Evolutionary conservation across 805 yeast species (phyloP).

Genomic region (Saccharomyces mikatae): DNA sequence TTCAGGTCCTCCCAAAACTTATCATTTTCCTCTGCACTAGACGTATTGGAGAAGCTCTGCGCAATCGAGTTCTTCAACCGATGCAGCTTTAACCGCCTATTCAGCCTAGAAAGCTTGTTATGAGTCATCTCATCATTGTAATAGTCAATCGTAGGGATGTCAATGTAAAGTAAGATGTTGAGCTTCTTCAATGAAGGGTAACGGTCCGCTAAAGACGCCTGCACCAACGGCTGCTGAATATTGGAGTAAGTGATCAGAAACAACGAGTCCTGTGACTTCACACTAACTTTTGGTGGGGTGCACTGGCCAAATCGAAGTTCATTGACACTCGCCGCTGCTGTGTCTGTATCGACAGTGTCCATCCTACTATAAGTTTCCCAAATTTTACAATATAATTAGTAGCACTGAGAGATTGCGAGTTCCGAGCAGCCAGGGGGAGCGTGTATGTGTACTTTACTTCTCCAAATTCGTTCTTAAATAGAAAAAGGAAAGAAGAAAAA

Average conservation of each 20-base stretch:
- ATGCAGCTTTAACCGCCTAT: constrained; percentile 26
- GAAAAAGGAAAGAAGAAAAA: background rate
- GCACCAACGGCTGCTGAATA: constrained; percentile 5
- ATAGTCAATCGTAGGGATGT: constrained; percentile 31
- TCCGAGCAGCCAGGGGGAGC: background rate
- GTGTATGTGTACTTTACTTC: background rate
- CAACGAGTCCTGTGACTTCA: constrained; percentile 23
- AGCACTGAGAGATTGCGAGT: background rate
- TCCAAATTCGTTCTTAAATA: background rate
- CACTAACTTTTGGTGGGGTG: constrained; percentile 20
- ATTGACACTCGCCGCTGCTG: background rate
- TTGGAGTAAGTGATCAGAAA: constrained; percentile 26
- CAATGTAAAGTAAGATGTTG: constrained; percentile 23
- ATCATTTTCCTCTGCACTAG: constrained; percentile 10
- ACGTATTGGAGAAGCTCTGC: constrained; percentile 16
- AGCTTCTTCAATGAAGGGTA: constrained; percentile 3
- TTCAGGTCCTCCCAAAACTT: constrained; percentile 17
- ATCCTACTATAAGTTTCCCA: background rate
- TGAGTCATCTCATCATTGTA: constrained; percentile 27
- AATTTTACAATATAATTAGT: background rate
- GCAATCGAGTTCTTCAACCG: constrained; percentile 20
- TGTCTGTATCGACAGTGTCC: background rate
- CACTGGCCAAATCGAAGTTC: background rate
- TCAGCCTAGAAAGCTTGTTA: constrained; percentile 21
- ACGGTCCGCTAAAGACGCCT: background rate